phyloP scores from a whole-genome alignment of 768 basidiomycete genomes.

The Solioccasus polychromus region DNA sequence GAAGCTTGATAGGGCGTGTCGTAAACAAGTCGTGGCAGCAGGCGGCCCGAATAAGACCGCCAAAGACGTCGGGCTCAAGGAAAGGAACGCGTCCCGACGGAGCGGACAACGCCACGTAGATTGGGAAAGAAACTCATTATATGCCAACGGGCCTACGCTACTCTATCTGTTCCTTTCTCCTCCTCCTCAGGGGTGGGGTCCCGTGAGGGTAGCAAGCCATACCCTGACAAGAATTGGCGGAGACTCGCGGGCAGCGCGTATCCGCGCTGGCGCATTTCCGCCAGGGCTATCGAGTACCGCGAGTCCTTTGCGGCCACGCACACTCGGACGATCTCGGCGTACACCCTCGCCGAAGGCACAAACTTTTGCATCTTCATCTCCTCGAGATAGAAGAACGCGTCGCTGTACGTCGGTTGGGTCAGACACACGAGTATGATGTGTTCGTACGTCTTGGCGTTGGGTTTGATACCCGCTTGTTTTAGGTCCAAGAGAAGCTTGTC shows the following conservation, averaged over 20 bases:
- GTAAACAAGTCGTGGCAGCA: not conserved
- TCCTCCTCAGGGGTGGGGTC: not conserved
- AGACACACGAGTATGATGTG: constrained; percentile 68
- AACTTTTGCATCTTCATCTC: constrained; percentile 73
- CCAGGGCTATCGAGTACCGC: constrained; percentile 59
- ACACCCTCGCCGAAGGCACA: constrained; percentile 52
- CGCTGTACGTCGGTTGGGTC: constrained; percentile 71
- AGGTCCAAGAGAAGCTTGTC: constrained; percentile 67
- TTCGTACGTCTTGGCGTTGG: constrained; percentile 62
- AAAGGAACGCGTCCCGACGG: constrained; percentile 1
- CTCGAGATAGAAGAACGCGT: constrained; percentile 86
- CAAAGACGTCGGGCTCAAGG: too few species aligned
- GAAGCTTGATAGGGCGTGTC: not conserved
- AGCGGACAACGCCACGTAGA: not conserved
- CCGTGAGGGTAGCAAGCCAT: constrained; percentile 4
- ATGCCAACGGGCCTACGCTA: too few species aligned
- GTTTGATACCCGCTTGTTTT: constrained; percentile 51
- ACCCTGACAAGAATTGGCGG: constrained; percentile 29
- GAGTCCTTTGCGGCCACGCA: constrained; percentile 56
- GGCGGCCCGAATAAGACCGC: not conserved
- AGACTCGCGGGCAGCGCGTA: constrained; percentile 38
- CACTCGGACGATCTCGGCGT: constrained; percentile 56
- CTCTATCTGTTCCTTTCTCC: not conserved
- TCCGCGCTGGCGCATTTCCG: constrained; percentile 69
- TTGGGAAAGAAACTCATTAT: too few species aligned